A percentile compares a stretch with the other conserved stretches of the same genome.
Evolutionary conservation across 1,284 basidiomycete genomes (phyloP).

Genomic region (Ganoderma leucocontextum): DNA sequence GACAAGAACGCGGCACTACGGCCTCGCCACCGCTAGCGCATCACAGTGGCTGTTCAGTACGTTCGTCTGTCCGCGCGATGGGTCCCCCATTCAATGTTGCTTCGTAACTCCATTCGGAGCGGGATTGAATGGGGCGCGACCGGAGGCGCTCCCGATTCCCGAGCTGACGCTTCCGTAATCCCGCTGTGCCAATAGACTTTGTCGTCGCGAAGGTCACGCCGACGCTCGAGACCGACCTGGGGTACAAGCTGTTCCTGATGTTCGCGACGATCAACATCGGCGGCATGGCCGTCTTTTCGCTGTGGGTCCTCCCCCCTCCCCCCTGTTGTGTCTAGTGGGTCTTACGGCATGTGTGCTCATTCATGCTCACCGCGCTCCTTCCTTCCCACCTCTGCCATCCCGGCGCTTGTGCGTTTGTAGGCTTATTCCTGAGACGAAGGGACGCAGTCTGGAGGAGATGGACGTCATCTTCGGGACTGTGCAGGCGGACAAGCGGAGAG

Average conservation of each 20-base stretch:
- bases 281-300: constrained; percentile 45
- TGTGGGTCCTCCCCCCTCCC: constrained; percentile 33
- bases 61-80: constrained; percentile 35
- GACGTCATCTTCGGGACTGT: constrained; percentile 82
- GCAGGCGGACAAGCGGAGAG: constrained; percentile 61
- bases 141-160: neutral
- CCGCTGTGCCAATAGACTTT: constrained; percentile 60
- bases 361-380: neutral
- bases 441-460: constrained; percentile 80
- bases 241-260: constrained; percentile 76
- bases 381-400: neutral
- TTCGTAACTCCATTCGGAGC: neutral
- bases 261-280: constrained; percentile 69
- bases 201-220: constrained; percentile 79
- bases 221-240: constrained; percentile 63
- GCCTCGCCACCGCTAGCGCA: constrained; percentile 72
- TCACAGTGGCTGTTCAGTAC: constrained; percentile 84
- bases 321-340: neutral
- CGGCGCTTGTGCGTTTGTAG: constrained; percentile 42
- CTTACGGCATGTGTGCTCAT: neutral
- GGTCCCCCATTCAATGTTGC: neutral
- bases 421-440: constrained; percentile 79
- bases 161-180: constrained; percentile 1
- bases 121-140: neutral
- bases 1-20: constrained; percentile 81